These are phyloP conservation scores for Arctostaphylos glauca DNA, from an alignment of 148 eudicot species.

Conservation along the genomic window DNA sequence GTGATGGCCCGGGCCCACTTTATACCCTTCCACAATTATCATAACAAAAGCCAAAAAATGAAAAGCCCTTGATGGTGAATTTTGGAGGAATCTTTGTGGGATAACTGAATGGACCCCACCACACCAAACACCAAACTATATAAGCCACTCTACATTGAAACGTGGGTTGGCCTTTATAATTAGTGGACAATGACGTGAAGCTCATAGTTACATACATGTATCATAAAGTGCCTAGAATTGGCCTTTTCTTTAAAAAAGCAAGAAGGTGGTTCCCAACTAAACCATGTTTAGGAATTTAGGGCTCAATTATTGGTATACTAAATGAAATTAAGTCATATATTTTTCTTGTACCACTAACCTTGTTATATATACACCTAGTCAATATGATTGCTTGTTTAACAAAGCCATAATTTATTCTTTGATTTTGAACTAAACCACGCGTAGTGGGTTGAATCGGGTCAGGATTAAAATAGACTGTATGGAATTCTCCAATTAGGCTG, in stretches of 20 bases:
- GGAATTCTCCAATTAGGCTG: no score
- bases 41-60: no score
- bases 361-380: background rate
- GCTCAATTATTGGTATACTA: constrained; percentile 12
- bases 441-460: no score
- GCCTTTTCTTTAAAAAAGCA: background rate
- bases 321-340: background rate
- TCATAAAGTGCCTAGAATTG: background rate
- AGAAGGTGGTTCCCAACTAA: background rate
- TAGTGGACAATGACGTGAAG: background rate
- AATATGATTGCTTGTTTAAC: background rate
- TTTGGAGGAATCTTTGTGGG: no score
- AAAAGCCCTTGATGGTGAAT: no score
- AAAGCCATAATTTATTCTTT: no score
- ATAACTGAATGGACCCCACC: background rate
- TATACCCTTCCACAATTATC: no score
- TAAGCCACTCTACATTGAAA: constrained; percentile 16
- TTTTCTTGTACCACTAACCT: background rate
- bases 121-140: background rate
- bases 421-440: no score
- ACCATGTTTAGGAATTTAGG: background rate
- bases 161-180: constrained; percentile 20
- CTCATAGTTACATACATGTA: background rate
- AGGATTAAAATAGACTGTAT: no score
- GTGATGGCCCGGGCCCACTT: no score